phyloP scores from a whole-genome alignment of 495 filamentous ascomycete species.

The Trichoderma reesei region DNA sequence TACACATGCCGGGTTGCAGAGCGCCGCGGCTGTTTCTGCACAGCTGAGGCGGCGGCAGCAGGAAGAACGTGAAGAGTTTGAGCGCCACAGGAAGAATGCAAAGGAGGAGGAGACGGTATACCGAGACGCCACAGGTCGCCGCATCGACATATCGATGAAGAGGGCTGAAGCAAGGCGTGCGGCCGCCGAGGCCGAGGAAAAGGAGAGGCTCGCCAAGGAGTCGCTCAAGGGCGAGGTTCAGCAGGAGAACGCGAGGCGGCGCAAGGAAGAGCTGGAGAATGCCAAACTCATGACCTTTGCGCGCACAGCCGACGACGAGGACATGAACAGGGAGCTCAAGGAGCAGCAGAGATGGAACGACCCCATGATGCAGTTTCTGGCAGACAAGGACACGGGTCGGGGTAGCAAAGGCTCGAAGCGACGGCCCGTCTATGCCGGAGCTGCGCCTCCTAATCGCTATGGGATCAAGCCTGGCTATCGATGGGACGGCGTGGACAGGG shows the following conservation, averaged over 20 bases:
- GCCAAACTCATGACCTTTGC: slow-evolving; percentile 74
- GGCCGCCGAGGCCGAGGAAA: slow-evolving; percentile 58
- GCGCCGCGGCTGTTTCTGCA: slow-evolving; percentile 64
- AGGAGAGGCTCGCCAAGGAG: slow-evolving; percentile 51
- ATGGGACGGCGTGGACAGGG: slow-evolving; percentile 96
- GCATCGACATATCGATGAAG: slow-evolving; percentile 85
- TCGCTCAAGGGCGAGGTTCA: slow-evolving; percentile 80
- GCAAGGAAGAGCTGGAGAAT: slow-evolving; percentile 56
- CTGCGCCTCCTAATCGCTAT: slow-evolving; percentile 83
- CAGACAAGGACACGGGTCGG: slow-evolving; percentile 24
- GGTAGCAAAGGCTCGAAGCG: slow-evolving; percentile 34
- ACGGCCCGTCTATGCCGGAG: slow-evolving; percentile 68
- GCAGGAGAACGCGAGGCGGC: slow-evolving; percentile 41
- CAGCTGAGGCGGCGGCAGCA: slow-evolving; percentile 49
- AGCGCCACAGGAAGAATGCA: slow-evolving; percentile 21
- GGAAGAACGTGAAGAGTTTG: slow-evolving; percentile 38
- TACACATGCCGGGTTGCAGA: slow-evolving; percentile 77
- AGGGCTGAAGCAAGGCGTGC: slow-evolving; percentile 71
- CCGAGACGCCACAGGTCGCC: slow-evolving; percentile 82
- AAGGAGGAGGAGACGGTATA: slow-evolving; percentile 73
- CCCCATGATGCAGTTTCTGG: slow-evolving; percentile 75
- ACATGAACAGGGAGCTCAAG: slow-evolving; percentile 75
- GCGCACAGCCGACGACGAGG: slow-evolving; percentile 67
- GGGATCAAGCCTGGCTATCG: slow-evolving; percentile 82
- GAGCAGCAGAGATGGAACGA: slow-evolving; percentile 78